These are phyloP conservation scores for Neonectria coccinea DNA, from an alignment of 2,329 filamentous ascomycete species.

Conservation along the genomic window DNA sequence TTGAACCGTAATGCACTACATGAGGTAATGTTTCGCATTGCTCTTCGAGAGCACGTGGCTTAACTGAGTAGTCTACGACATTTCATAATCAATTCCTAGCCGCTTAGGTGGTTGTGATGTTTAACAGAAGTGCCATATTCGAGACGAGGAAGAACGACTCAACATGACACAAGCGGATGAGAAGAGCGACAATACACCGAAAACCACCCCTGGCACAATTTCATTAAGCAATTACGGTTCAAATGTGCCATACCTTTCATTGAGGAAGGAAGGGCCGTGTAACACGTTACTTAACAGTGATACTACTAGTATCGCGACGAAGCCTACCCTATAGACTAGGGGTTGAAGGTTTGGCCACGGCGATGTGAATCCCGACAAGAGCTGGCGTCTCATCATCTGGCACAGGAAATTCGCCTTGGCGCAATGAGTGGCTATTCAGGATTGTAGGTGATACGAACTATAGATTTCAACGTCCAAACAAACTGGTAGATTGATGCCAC, in stretches of 20 bases:
- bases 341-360: not conserved
- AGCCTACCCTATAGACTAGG: not conserved
- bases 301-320: not conserved
- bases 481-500: constrained; percentile 20
- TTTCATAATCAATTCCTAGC: constrained; percentile 1
- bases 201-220: not conserved
- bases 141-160: not conserved
- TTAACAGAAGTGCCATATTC: too few relatives aligned
- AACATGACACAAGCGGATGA: not conserved
- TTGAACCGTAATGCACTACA: constrained; percentile 2
- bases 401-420: constrained; percentile 7
- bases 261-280: not conserved
- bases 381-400: constrained; percentile 27
- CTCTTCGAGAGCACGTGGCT: constrained; percentile 1
- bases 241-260: not conserved
- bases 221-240: not conserved
- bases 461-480: constrained; percentile 2
- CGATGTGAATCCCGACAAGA: not conserved
- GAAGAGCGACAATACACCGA: not conserved
- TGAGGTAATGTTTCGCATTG: not conserved
- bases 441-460: constrained; percentile 21
- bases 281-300: not conserved
- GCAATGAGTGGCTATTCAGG: constrained; percentile 18
- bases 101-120: not conserved
- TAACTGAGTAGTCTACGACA: constrained; percentile 3